These are phyloP conservation scores for Syzygium aromaticum DNA, from an alignment of 345 rosid genomes.

Conservation along the genomic window DNA sequence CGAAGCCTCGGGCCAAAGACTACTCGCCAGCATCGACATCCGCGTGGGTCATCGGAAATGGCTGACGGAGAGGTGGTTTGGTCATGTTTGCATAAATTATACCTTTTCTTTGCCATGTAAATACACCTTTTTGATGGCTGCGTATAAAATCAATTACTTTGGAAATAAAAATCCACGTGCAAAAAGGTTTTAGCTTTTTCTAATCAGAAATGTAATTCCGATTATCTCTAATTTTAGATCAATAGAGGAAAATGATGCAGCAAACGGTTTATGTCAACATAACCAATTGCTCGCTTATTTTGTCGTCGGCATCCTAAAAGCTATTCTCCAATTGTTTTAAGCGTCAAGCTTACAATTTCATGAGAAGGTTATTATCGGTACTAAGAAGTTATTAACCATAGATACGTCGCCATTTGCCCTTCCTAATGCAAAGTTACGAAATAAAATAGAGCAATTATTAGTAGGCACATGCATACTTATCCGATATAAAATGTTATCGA, in stretches of 20 bases:
- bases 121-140: neutral
- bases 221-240: neutral
- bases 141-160: neutral
- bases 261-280: neutral
- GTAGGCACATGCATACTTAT: neutral
- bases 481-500: neutral
- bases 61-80: neutral
- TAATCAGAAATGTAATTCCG: neutral
- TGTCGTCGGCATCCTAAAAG: neutral
- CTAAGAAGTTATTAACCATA: no score
- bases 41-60: neutral
- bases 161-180: neutral
- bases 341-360: neutral
- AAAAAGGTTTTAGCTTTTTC: neutral
- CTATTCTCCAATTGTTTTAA: neutral
- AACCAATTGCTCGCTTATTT: neutral
- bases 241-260: fast-evolving
- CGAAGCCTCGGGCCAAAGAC: neutral
- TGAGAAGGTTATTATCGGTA: neutral
- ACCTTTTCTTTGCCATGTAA: neutral
- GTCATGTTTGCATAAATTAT: neutral
- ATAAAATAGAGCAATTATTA: neutral
- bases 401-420: neutral
- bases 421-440: neutral
- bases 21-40: neutral